A percentile compares a stretch with the other conserved stretches of the same genome.
These are phyloP conservation scores for Fusarium piperis DNA, from an alignment of 2,329 filamentous ascomycete genomes.

Conservation along the genomic window DNA sequence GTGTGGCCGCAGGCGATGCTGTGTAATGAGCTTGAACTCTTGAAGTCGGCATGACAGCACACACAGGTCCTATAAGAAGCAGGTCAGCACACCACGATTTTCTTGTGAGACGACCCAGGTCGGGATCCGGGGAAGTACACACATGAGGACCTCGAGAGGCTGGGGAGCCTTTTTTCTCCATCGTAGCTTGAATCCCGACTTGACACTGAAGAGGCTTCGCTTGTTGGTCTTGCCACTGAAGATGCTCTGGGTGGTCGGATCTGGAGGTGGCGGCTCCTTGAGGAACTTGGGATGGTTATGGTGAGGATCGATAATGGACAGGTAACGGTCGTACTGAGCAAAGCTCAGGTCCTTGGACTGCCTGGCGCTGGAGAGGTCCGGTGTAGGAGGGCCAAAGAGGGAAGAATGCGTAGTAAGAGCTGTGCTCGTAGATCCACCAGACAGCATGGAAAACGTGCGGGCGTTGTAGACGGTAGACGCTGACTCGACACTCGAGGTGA, in stretches of 20 bases:
- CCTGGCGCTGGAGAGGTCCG: constrained; percentile 31
- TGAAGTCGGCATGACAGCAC: constrained; percentile 65
- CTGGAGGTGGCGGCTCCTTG: constrained; percentile 45
- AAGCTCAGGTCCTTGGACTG: constrained; percentile 57
- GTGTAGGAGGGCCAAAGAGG: constrained; percentile 43
- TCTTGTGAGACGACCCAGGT: constrained; percentile 12
- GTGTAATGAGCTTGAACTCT: constrained; percentile 54
- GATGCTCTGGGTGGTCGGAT: constrained; percentile 50
- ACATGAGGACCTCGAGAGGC: constrained; percentile 43
- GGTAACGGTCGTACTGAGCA: constrained; percentile 62
- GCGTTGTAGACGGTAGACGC: constrained; percentile 54
- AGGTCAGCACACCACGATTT: constrained; percentile 25
- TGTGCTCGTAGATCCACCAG: constrained; percentile 53
- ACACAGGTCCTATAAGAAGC: constrained; percentile 61
- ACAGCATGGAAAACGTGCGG: constrained; percentile 57
- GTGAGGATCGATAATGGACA: constrained; percentile 56
- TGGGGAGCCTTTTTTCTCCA: constrained; percentile 51
- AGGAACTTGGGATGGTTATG: constrained; percentile 55
- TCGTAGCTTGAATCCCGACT: constrained; percentile 56
- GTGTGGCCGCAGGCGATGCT: constrained; percentile 67
- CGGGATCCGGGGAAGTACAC: constrained; percentile 36
- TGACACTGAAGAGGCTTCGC: constrained; percentile 58
- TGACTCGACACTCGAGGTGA: constrained; percentile 54
- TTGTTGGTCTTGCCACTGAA: constrained; percentile 55
- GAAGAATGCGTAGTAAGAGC: constrained; percentile 56